Conservation (phyloP, 257 asterid genomes). For the Coffea eugenioides region DNA sequence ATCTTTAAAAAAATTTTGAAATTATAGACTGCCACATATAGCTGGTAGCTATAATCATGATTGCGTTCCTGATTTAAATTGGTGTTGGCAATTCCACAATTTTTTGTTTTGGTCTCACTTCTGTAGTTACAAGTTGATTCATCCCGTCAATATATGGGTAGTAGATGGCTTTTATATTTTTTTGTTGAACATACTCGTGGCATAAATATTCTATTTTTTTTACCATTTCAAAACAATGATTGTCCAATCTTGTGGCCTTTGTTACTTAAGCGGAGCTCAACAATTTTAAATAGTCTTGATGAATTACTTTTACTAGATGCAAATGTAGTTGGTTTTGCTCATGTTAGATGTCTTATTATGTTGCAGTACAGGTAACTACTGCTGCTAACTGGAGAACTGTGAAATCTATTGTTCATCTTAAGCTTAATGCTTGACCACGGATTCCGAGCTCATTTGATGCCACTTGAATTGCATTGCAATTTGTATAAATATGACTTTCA, state of each 20-base stretch:
- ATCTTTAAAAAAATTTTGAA: background rate
- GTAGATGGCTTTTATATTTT: background rate
- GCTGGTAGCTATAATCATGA: background rate
- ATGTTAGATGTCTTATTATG: background rate
- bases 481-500: background rate
- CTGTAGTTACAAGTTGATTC: background rate
- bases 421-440: too few species aligned
- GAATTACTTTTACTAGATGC: background rate
- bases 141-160: background rate
- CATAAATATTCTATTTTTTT: background rate
- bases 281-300: background rate
- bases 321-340: background rate
- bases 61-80: background rate
- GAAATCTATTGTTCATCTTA: background rate
- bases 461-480: background rate
- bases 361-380: background rate
- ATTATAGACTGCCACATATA: background rate
- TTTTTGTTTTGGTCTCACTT: too few species aligned
- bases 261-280: background rate
- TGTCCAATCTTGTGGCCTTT: background rate
- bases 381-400: background rate
- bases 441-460: background rate
- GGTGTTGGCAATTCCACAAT: background rate
- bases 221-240: background rate
- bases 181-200: background rate